phyloP scores from a whole-genome alignment of 2,329 filamentous ascomycete genomes.

The Aschersonia sp. region DNA sequence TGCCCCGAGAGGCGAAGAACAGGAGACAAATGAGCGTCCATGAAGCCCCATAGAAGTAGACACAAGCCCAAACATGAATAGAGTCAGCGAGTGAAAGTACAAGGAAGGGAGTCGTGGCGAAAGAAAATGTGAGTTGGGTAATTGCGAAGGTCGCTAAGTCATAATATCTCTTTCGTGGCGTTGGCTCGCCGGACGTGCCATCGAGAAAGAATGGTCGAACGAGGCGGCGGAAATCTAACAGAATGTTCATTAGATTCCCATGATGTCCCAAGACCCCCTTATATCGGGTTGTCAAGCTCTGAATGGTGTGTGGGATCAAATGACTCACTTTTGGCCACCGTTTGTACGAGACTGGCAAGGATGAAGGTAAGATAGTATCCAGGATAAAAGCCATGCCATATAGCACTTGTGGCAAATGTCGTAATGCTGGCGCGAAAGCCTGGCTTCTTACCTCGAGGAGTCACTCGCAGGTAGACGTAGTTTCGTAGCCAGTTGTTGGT shows the following conservation, averaged over 20 bases:
- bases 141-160: conserved; percentile 61
- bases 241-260: too few relatives aligned
- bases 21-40: conserved; percentile 49
- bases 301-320: not conserved
- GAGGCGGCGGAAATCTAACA: conserved; percentile 69
- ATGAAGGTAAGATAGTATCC: conserved; percentile 91
- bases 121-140: conserved; percentile 75
- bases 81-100: conserved; percentile 61
- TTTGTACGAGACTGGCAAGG: conserved; percentile 82
- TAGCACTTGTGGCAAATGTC: conserved; percentile 85
- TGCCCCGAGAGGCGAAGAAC: conserved; percentile 72
- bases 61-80: conserved; percentile 63
- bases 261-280: too few relatives aligned
- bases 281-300: too few relatives aligned
- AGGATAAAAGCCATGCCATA: conserved; percentile 97
- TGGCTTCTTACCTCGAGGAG: conserved; percentile 87
- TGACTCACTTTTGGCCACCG: conserved; percentile 79
- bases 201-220: conserved; percentile 88
- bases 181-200: conserved; percentile 54
- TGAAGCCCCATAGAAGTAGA: conserved; percentile 77
- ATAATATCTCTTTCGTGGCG: conserved; percentile 69
- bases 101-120: conserved; percentile 73
- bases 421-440: conserved; percentile 89
- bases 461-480: conserved; percentile 90
- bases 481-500: conserved; percentile 95